Conservation (phyloP, 345 rosid species). For the Gynandropsis gynandra region DNA sequence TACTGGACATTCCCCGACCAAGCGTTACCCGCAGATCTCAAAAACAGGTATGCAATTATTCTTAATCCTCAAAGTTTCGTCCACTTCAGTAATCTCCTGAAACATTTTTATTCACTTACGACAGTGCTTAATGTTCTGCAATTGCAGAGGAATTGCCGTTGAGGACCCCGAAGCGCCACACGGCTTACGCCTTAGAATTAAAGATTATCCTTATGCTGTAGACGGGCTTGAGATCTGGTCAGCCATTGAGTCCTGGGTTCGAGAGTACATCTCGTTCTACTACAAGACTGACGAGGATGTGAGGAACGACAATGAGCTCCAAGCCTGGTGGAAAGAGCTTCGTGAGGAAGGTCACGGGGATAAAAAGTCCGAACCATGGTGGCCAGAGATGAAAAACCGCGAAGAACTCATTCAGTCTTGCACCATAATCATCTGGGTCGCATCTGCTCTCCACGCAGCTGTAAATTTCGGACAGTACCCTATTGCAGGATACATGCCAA, state of each 20-base stretch:
- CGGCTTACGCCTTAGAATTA: constrained; percentile 44
- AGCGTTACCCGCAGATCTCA: constrained; percentile 65
- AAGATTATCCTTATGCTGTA: constrained; percentile 72
- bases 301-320: constrained; percentile 45
- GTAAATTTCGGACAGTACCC: constrained; percentile 67
- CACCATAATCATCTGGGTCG: constrained; percentile 64
- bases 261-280: constrained; percentile 43
- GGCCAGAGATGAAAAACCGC: constrained; percentile 52
- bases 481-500: constrained; percentile 56
- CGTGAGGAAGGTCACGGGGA: constrained; percentile 70
- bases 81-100: neutral
- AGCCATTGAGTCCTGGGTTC: constrained; percentile 60
- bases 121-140: too few species aligned
- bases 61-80: neutral
- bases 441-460: constrained; percentile 73
- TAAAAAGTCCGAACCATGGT: constrained; percentile 60
- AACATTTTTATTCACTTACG: constrained; percentile 5
- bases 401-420: constrained; percentile 48
- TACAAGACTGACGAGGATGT: constrained; percentile 46
- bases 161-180: constrained; percentile 50
- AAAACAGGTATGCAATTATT: constrained; percentile 42
- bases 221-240: constrained; percentile 76
- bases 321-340: constrained; percentile 68
- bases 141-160: constrained; percentile 58
- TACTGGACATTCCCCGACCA: constrained; percentile 58